Conservation (phyloP, 2,329 filamentous ascomycete species). For the Sclerotiophoma versabilis region DNA sequence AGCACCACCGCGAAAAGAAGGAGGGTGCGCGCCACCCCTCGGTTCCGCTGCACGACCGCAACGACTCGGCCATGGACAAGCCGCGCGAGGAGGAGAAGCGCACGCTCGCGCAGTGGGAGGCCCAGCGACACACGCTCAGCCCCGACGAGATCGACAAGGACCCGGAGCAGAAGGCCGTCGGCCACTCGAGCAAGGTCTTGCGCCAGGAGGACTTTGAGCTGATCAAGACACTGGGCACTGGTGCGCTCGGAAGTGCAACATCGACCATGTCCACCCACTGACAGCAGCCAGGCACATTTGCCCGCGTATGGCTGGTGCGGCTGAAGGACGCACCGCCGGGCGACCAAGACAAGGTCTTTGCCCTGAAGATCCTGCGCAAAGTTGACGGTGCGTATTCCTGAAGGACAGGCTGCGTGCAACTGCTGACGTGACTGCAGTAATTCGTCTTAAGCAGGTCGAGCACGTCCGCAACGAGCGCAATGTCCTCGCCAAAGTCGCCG, state of each 20-base stretch:
- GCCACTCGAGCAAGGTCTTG: slow-evolving; percentile 56
- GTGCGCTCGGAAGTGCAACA: slow-evolving; percentile 51
- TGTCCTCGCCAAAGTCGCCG: slow-evolving; percentile 77
- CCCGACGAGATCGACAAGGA: slow-evolving; percentile 53
- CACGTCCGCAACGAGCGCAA: slow-evolving; percentile 84
- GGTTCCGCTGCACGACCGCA: slow-evolving; percentile 40
- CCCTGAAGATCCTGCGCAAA: slow-evolving; percentile 78
- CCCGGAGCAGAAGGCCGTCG: slow-evolving; percentile 54
- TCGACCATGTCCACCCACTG: slow-evolving; percentile 20
- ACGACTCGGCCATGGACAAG: slow-evolving; percentile 46
- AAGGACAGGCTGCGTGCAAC: background rate
- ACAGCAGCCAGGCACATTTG: slow-evolving; percentile 71
- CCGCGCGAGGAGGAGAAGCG: slow-evolving; percentile 58
- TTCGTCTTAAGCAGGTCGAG: slow-evolving; percentile 85
- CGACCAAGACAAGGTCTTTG: slow-evolving; percentile 73
- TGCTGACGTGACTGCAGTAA: slow-evolving; percentile 58
- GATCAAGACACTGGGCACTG: slow-evolving; percentile 78
- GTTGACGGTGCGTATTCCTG: slow-evolving; percentile 52
- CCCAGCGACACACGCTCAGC: slow-evolving; percentile 52
- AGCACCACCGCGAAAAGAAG: slow-evolving; percentile 41
- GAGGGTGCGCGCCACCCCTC: slow-evolving; percentile 26
- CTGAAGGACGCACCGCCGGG: slow-evolving; percentile 61
- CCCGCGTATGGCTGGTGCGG: slow-evolving; percentile 79
- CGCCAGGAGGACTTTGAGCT: slow-evolving; percentile 70
- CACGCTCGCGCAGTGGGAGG: slow-evolving; percentile 56